Conservation (phyloP, 257 asterid genomes). For the Solanum neorickii region DNA sequence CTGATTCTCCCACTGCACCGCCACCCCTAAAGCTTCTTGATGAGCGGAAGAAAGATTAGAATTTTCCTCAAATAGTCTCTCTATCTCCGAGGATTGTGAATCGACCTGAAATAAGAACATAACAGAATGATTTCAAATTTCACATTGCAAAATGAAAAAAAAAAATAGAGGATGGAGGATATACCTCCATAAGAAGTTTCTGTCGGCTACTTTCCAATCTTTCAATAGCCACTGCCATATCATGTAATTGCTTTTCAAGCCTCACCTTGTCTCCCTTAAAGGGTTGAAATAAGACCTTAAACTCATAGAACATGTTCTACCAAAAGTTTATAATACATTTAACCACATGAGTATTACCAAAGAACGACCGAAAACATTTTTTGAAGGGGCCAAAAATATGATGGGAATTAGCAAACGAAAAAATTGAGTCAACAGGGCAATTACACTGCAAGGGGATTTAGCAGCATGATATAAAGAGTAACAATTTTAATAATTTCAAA, state of each 20-base stretch:
- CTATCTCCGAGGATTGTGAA: conserved; percentile 95
- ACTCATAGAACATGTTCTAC: not conserved
- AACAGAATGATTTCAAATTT: conserved; percentile 9
- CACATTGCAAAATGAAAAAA: not conserved
- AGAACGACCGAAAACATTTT: not conserved
- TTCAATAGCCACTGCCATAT: conserved; percentile 89
- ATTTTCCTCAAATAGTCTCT: conserved; percentile 82
- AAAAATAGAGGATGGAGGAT: not conserved
- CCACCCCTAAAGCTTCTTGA: conserved; percentile 68
- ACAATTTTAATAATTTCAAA: not conserved
- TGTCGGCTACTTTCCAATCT: conserved; percentile 87
- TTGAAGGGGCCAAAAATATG: not conserved
- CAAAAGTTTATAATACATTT: not conserved
- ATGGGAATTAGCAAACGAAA: not conserved
- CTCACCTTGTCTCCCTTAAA: conserved; percentile 80
- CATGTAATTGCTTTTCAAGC: conserved; percentile 89
- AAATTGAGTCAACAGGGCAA: not conserved
- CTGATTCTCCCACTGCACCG: conserved; percentile 84
- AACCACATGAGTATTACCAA: not conserved
- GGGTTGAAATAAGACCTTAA: not conserved
- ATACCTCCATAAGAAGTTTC: conserved; percentile 81
- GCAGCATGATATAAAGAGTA: not conserved
- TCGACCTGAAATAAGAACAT: conserved; percentile 50
- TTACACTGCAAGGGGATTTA: not conserved
- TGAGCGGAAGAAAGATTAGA: conserved; percentile 63